Evolutionary conservation across 2,329 filamentous ascomycete genomes (phyloP).

Genomic region (Ceratocystiopsis minuta): DNA sequence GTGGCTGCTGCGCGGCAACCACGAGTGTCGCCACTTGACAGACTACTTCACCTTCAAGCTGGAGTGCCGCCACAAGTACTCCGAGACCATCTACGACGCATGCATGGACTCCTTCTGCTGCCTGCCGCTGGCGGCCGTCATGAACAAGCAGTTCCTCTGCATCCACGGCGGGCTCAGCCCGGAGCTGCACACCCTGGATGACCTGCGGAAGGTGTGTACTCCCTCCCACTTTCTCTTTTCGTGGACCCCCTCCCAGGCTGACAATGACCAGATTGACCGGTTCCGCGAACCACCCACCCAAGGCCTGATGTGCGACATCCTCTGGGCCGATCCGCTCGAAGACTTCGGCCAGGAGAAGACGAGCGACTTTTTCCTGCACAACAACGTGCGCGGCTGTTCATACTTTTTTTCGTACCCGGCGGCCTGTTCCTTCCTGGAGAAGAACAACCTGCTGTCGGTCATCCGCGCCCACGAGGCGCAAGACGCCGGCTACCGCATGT

Average conservation of each 20-base stretch:
- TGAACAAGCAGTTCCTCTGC: constrained; percentile 99
- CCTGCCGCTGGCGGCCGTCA: constrained; percentile 81
- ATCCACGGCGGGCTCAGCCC: constrained; percentile 94
- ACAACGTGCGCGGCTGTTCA: constrained; percentile 93
- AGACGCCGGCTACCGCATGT: constrained; percentile 98
- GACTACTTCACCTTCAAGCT: constrained; percentile 99
- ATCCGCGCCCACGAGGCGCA: constrained; percentile 97
- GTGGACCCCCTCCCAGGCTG: not conserved
- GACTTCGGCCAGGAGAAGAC: constrained; percentile 99
- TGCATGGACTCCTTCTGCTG: constrained; percentile 98
- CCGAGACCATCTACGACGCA: constrained; percentile 84
- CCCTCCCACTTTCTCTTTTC: not conserved
- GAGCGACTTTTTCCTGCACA: constrained; percentile 92
- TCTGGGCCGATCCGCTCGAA: constrained; percentile 95
- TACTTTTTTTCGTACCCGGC: constrained; percentile 99
- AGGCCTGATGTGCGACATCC: constrained; percentile 96
- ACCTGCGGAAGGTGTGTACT: constrained; percentile 62
- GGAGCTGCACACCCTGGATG: constrained; percentile 87
- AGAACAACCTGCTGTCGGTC: constrained; percentile 93
- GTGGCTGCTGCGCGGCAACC: constrained; percentile 93
- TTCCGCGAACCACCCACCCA: constrained; percentile 96
- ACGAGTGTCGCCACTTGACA: constrained; percentile 95
- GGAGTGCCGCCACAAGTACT: constrained; percentile 99
- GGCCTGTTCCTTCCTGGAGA: constrained; percentile 92
- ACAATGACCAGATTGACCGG: constrained; percentile 60